Percentiles rank a stretch among this genome's conserved stretches.
Conservation (phyloP, 768 basidiomycete genomes). For the Strobilomyces confusus region DNA sequence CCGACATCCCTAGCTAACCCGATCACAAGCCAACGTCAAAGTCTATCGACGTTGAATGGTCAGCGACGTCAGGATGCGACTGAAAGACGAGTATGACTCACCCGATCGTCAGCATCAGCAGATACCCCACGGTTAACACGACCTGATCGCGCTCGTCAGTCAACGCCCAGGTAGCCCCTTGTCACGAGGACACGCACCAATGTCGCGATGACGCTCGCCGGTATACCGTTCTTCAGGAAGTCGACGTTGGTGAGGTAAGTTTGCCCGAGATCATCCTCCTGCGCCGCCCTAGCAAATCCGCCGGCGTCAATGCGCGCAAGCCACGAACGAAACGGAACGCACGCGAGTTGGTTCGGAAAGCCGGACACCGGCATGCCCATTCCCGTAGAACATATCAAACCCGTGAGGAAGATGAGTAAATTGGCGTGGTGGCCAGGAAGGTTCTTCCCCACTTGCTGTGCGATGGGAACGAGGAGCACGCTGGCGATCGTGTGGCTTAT, state of each 20-base stretch:
- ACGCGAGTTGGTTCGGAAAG: conserved; percentile 99
- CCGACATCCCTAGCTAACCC: not conserved
- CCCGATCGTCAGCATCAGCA: conserved; percentile 17
- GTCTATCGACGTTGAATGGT: not conserved
- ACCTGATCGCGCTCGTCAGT: conserved; percentile 8
- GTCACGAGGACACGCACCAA: conserved; percentile 40
- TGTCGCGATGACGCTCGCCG: conserved; percentile 87
- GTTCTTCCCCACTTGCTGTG: conserved; percentile 80
- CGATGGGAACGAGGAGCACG: conserved; percentile 97
- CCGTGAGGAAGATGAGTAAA: conserved; percentile 90
- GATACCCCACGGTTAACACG: conserved; percentile 15
- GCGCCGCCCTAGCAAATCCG: conserved; percentile 63
- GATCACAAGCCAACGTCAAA: not conserved
- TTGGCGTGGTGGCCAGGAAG: conserved; percentile 67
- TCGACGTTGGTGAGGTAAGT: conserved; percentile 81
- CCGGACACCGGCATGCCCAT: conserved; percentile 99
- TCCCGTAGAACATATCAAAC: conserved; percentile 86
- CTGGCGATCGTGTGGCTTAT: conserved; percentile 98
- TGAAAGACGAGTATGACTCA: not conserved
- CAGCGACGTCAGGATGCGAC: not conserved
- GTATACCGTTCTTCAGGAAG: conserved; percentile 92
- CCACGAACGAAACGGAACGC: conserved; percentile 23
- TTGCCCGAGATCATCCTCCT: conserved; percentile 92
- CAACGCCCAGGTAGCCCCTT: not conserved
- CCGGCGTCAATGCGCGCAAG: not conserved